Base-by-base conservation (phyloP, 2,329 filamentous ascomycete species). In the Pestalotiopsis sp. region DNA sequence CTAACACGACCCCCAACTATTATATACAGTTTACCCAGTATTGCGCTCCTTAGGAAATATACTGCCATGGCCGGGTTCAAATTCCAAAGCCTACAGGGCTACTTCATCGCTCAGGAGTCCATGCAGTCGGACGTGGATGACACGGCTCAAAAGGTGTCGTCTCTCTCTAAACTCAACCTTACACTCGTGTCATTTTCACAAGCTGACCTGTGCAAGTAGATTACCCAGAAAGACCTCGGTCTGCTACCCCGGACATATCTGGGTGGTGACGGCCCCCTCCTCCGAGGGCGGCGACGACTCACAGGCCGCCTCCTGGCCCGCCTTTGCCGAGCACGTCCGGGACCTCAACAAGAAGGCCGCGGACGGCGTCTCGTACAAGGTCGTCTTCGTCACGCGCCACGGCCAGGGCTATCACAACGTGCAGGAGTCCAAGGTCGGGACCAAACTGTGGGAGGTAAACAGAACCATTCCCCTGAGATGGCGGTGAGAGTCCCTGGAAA, bases 391-490 rank as follows among this genome's bases (percentile, higher is more conserved):
- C 36, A 63, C 61, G 1, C 69, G 69, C 13, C 69, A 70, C 36
- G 69, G 69, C 23, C 62, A 66, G 20, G 67, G 67, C 23, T 52
- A 58, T 27, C 69, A 70, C 49, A 70, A 70, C 14, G 59, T 69
- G 17, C 59, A 49, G 59, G 61, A 66, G 63, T 41, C 41, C 31
- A 67, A 70, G 39, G 69, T 70, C 4, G 69, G 69, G 12, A 63
- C 69, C 2, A 39, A 36, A 31, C 63, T 14, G 12, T 70, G 69
- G 69, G 56, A 70, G 67, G 69, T 70, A 67, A 12, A 4, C 31
- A 17, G 17, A 23, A 23, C 3, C 20, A 14, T 31, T 65, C 4
- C 27, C 20, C 45, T 17, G n/a, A 45, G 25, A 31, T 23, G 20
- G 52, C 4, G 56, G 5, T 27, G 13, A 45, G 12, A 56, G 31